These are phyloP conservation scores for Cairneyella variabilis DNA, from an alignment of 495 filamentous ascomycete genomes.

Conservation along the genomic window DNA sequence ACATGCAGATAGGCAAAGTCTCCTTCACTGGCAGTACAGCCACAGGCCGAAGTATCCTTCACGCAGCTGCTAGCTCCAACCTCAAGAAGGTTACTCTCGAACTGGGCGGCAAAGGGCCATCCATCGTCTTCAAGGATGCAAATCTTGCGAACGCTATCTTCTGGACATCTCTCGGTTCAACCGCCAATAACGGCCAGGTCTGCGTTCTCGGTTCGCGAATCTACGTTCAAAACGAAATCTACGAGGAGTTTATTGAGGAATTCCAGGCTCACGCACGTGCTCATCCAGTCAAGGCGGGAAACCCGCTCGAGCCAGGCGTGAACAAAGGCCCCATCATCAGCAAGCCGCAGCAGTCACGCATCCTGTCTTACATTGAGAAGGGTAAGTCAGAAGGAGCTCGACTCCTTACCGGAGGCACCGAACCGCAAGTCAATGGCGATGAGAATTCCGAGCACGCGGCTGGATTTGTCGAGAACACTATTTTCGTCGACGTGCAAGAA, in stretches of 20 bases:
- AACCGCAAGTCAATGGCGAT: slow-evolving; percentile 53
- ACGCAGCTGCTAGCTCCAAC: slow-evolving; percentile 66
- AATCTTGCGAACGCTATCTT: slow-evolving; percentile 70
- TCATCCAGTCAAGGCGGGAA: slow-evolving; percentile 44
- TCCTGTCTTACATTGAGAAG: slow-evolving; percentile 68
- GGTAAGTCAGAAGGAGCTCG: slow-evolving; percentile 65
- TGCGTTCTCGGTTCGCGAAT: slow-evolving; percentile 83
- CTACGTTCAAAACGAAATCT: slow-evolving; percentile 72
- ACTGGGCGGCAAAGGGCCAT: slow-evolving; percentile 84
- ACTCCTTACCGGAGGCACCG: slow-evolving; percentile 62
- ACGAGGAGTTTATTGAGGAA: slow-evolving; percentile 65
- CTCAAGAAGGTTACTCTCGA: slow-evolving; percentile 93
- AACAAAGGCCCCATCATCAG: slow-evolving; percentile 81
- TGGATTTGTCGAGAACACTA: slow-evolving; percentile 76
- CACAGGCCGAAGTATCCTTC: slow-evolving; percentile 84
- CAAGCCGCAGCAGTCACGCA: slow-evolving; percentile 64
- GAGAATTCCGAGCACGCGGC: slow-evolving; percentile 23
- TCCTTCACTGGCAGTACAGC: slow-evolving; percentile 84
- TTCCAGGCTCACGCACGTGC: slow-evolving; percentile 60
- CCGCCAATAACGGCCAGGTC: slow-evolving; percentile 57
- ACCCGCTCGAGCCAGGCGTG: slow-evolving; percentile 59
- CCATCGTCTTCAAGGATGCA: slow-evolving; percentile 81
- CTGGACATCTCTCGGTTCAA: slow-evolving; percentile 45
- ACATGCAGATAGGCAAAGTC: slow-evolving; percentile 84
- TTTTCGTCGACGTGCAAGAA: slow-evolving; percentile 66